These are phyloP conservation scores for Aspergillus pseudoviridinutans DNA, from an alignment of 2,329 filamentous ascomycete species.

Conservation along the genomic window DNA sequence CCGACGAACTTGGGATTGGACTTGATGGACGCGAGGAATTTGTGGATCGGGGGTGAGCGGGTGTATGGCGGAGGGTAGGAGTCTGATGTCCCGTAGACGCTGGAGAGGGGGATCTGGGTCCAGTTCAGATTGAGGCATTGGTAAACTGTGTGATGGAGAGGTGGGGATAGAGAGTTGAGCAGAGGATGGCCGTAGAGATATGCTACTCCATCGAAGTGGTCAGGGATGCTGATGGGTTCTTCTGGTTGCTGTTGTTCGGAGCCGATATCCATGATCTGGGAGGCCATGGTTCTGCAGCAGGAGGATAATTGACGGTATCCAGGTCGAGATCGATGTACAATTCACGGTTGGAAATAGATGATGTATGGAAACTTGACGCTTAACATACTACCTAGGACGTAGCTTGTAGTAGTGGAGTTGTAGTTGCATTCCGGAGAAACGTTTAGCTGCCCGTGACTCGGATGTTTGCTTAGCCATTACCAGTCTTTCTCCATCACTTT, in stretches of 20 bases:
- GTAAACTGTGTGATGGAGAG: slow-evolving; percentile 54
- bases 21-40: slow-evolving; percentile 33
- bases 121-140: slow-evolving; percentile 49
- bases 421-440: slow-evolving; percentile 9
- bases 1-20: slow-evolving; percentile 48
- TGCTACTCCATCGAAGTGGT: slow-evolving; percentile 46
- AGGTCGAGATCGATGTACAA: neutral
- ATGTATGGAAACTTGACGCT: too few species aligned
- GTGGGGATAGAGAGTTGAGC: slow-evolving; percentile 54
- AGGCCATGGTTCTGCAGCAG: slow-evolving; percentile 19
- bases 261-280: slow-evolving; percentile 10
- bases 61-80: slow-evolving; percentile 35
- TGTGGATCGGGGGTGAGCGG: slow-evolving; percentile 31
- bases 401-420: too few species aligned
- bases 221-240: slow-evolving; percentile 29
- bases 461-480: slow-evolving; percentile 6
- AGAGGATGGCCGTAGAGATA: slow-evolving; percentile 57
- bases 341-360: too few species aligned
- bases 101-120: slow-evolving; percentile 48
- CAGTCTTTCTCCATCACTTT: neutral
- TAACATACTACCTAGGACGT: too few species aligned
- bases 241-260: slow-evolving; percentile 16
- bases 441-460: slow-evolving; percentile 5
- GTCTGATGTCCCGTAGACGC: slow-evolving; percentile 24
- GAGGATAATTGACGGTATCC: neutral